phyloP scores from a whole-genome alignment of 2,329 filamentous ascomycete species.

The Xylaria sp. region DNA sequence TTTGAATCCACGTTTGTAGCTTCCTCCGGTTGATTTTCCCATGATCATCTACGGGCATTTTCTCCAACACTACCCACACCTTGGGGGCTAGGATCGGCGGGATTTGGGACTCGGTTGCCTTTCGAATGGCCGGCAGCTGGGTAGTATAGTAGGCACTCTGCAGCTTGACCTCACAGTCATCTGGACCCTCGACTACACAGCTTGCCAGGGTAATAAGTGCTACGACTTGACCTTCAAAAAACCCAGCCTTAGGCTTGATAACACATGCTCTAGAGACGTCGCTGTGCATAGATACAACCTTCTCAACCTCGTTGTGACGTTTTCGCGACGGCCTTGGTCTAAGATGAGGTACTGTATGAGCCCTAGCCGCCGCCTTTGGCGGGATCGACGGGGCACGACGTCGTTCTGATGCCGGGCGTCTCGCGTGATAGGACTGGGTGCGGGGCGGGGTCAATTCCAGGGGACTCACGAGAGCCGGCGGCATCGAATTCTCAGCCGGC shows the following conservation, averaged over 20 bases:
- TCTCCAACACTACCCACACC: slow-evolving; percentile 52
- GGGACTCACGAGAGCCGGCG: slow-evolving; percentile 26
- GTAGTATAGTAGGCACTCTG: slow-evolving; percentile 46
- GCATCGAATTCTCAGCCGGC: slow-evolving; percentile 6
- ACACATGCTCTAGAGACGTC: slow-evolving; percentile 47
- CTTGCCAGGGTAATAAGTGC: slow-evolving; percentile 48
- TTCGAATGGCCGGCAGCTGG: slow-evolving; percentile 46
- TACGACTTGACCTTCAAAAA: slow-evolving; percentile 53
- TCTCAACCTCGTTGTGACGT: slow-evolving; percentile 40
- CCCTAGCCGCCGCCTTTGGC: slow-evolving; percentile 23
- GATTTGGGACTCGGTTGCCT: slow-evolving; percentile 42
- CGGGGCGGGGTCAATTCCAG: slow-evolving; percentile 26
- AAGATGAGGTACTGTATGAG: slow-evolving; percentile 6
- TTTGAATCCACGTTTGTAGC: slow-evolving; percentile 58
- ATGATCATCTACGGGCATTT: slow-evolving; percentile 46
- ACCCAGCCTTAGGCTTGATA: slow-evolving; percentile 51
- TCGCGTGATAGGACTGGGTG: not conserved
- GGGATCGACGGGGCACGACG: slow-evolving; percentile 28
- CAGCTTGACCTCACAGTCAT: slow-evolving; percentile 40
- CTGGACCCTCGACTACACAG: slow-evolving; percentile 32
- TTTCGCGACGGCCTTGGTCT: slow-evolving; percentile 29
- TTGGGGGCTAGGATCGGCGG: slow-evolving; percentile 43
- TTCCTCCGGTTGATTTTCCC: slow-evolving; percentile 47
- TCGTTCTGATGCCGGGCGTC: slow-evolving; percentile 9
- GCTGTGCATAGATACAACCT: slow-evolving; percentile 44